phyloP scores from a whole-genome alignment of 2,329 filamentous ascomycete genomes.

The Fusarium kyushuense region DNA sequence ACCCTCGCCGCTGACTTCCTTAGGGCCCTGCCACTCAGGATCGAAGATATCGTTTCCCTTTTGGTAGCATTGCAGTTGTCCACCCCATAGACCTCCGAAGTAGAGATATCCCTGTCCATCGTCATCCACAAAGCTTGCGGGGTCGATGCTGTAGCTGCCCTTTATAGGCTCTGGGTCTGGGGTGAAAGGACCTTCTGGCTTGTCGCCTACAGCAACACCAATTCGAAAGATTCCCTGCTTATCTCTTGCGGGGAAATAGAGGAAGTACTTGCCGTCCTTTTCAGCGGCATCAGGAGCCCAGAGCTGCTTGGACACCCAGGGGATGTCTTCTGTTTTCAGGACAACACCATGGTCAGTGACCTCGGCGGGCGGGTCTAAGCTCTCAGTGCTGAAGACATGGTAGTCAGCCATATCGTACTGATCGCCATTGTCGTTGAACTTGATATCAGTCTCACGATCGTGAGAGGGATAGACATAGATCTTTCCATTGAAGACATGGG shows the following conservation, averaged over 20 bases:
- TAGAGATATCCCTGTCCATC: slow-evolving; percentile 63
- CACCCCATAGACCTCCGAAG: slow-evolving; percentile 85
- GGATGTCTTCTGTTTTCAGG: slow-evolving; percentile 73
- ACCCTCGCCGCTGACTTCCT: slow-evolving; percentile 69
- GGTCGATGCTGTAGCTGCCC: slow-evolving; percentile 82
- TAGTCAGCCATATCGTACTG: slow-evolving; percentile 89
- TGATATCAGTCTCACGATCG: slow-evolving; percentile 79
- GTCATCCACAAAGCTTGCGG: slow-evolving; percentile 77
- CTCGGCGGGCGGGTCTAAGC: slow-evolving; percentile 64
- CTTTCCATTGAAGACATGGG: slow-evolving; percentile 80
- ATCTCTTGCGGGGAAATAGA: slow-evolving; percentile 83
- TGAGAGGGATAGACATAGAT: slow-evolving; percentile 86
- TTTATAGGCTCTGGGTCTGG: slow-evolving; percentile 73
- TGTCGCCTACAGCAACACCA: slow-evolving; percentile 74
- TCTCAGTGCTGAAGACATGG: slow-evolving; percentile 75
- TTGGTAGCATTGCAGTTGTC: slow-evolving; percentile 82
- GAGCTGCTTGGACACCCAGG: slow-evolving; percentile 82
- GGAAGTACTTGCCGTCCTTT: slow-evolving; percentile 77
- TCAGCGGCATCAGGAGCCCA: slow-evolving; percentile 83
- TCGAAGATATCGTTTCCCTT: slow-evolving; percentile 67
- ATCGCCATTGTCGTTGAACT: slow-evolving; percentile 86
- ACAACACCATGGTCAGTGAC: slow-evolving; percentile 81
- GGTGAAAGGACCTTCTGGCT: slow-evolving; percentile 76
- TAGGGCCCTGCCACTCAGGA: slow-evolving; percentile 63
- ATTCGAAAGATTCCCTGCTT: slow-evolving; percentile 78